Conservation (phyloP, 2,329 filamentous ascomycete genomes). For the Clarireedia hainanense region DNA sequence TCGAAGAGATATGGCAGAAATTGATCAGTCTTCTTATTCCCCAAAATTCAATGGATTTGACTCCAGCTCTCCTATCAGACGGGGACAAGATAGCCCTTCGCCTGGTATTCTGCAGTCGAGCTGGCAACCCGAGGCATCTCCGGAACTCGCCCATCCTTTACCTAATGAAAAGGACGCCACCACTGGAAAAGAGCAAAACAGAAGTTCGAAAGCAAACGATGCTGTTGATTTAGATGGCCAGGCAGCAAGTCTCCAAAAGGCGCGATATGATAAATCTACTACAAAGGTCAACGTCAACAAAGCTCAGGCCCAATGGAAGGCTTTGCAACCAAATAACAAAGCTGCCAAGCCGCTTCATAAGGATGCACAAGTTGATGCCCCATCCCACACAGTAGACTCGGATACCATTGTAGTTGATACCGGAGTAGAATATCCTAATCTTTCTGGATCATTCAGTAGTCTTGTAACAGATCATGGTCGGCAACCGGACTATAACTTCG, state of each 20-base stretch:
- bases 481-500: constrained; percentile 39
- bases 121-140: constrained; percentile 18
- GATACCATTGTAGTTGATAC: constrained; percentile 4
- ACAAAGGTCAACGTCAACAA: constrained; percentile 8
- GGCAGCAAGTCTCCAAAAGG: not conserved
- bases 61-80: constrained; percentile 17
- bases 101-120: constrained; percentile 15
- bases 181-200: not conserved
- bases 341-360: not conserved
- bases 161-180: not conserved
- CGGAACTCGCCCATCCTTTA: constrained; percentile 4
- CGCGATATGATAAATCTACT: not conserved
- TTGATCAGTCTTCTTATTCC: constrained; percentile 18
- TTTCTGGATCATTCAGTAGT: constrained; percentile 32
- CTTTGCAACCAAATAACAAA: constrained; percentile 10
- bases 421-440: constrained; percentile 21
- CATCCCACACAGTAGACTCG: not conserved
- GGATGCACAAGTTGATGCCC: not conserved
- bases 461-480: constrained; percentile 40
- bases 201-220: not conserved
- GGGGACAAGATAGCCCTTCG: not conserved
- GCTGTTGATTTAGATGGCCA: not conserved
- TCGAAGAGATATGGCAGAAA: constrained; percentile 17
- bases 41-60: constrained; percentile 28
- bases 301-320: constrained; percentile 17